Base-by-base conservation (phyloP, 2,329 filamentous ascomycete genomes). In the Beauveria scarabaeidicola region DNA sequence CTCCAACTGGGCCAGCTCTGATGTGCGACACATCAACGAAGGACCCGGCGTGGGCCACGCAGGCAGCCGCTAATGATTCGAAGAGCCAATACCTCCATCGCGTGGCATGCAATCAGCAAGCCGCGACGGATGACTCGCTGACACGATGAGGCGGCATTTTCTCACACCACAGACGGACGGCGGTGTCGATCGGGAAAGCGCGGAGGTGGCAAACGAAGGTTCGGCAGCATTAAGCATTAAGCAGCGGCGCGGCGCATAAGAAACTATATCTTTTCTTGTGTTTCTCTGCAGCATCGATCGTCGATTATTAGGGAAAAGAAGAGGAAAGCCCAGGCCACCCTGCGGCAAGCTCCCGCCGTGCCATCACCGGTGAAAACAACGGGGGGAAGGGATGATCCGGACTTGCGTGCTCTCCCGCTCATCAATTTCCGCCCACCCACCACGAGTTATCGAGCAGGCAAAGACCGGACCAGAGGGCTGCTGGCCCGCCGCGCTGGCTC, bases 111-210 rank as follows among this genome's bases (percentile, higher is more conserved):
- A 46, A 54, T 29, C 27, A 9, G n/a, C 19, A 52, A 19, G 36
- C 19, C 13, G 10, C 19, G 25, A 32, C 21, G 21, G 52, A 40
- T 48, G 29, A 48, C 53, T 38, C 43, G 53, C 29, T 25, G 53
- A 7, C 41, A 8, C 19, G 43, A 48, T 27, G 51, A 51, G 36
- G 36, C 17, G 36, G 23, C 6, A n/a, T 17, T 29, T 21, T 9
- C 10, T 5, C 13, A 17, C 54, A 50, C 46, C 54, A 57, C 44
- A 27, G 43, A 41, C 44, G 47, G 36, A 46, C 38, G 48, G 56
- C 56, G 38, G 40, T 58, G 56, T 52, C 56, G 56, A 58, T 58
- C 48, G 40, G 38, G 47, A 52, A 52, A 44, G 40, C 56, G 56
- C 25, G 25, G 25, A 58, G 46, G 56, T 41, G 15, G 48, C 56